Conservation (phyloP, 306 rosid species). For the Castanea sativa region DNA sequence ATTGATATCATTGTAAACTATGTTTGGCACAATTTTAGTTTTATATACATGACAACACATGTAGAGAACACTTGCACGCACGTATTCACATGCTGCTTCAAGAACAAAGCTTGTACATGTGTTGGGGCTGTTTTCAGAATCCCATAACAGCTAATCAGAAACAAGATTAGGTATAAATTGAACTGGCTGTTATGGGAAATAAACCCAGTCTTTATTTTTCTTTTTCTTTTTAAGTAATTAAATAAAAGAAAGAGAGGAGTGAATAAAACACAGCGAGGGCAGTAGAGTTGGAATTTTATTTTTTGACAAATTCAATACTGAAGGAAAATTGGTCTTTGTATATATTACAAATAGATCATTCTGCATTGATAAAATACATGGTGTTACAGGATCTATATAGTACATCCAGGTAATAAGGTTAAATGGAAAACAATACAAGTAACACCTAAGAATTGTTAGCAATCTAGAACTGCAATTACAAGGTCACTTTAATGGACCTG, state of each 20-base stretch:
- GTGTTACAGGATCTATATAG: constrained; percentile 29
- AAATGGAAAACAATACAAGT: constrained; percentile 23
- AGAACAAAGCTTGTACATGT: no score
- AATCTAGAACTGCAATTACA: constrained; percentile 21
- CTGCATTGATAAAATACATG: constrained; percentile 19
- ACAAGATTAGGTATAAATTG: neutral
- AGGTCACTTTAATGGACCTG: neutral
- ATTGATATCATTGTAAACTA: neutral
- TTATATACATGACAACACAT: no score
- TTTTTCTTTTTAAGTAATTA: neutral
- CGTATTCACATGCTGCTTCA: no score
- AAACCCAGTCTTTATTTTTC: neutral
- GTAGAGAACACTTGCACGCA: no score
- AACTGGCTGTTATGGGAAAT: neutral
- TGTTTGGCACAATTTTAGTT: neutral
- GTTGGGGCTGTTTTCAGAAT: no score
- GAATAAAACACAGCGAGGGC: neutral
- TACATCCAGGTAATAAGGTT: constrained; percentile 26
- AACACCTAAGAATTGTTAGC: constrained; percentile 16
- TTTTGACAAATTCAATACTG: no score
- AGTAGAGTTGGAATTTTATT: neutral
- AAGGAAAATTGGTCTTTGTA: neutral
- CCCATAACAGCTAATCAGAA: no score
- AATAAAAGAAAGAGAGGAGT: neutral
- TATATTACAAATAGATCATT: constrained; percentile 1